Percentiles rank a stretch among this genome's conserved stretches.
Evolutionary conservation across 345 rosid species (phyloP).

Genomic region (Leavenworthia alabamica): DNA sequence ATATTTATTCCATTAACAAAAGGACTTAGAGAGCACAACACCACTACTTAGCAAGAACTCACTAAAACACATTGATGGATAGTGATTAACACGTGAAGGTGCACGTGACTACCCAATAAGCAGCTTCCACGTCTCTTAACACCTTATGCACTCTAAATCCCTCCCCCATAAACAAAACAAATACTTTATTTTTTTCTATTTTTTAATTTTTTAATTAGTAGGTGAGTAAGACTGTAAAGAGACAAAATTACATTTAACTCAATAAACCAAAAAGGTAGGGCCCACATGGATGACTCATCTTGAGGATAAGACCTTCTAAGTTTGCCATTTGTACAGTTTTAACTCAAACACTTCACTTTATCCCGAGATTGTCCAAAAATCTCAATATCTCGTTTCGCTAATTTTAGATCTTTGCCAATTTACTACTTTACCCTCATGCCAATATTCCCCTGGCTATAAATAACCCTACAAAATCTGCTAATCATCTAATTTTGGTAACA

Average conservation of each 20-base stretch:
- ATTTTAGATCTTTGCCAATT: not conserved
- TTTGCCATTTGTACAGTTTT: conserved; percentile 8
- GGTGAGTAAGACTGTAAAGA: too few relatives aligned
- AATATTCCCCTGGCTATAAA: conserved; percentile 13
- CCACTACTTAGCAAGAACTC: too few relatives aligned
- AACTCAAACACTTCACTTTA: not conserved
- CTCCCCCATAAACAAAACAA: too few relatives aligned
- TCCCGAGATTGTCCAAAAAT: not conserved
- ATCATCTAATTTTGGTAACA: not conserved
- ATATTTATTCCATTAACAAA: too few relatives aligned
- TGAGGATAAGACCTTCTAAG: conserved; percentile 16
- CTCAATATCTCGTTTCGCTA: not conserved
- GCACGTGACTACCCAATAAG: too few relatives aligned
- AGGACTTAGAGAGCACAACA: too few relatives aligned
- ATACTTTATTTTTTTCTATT: too few relatives aligned
- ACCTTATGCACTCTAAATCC: too few relatives aligned
- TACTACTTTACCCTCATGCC: not conserved
- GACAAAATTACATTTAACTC: not conserved
- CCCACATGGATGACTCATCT: conserved; percentile 18
- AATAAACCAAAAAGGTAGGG: not conserved
- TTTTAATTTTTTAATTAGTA: too few relatives aligned
- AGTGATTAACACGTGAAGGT: conserved; percentile 17
- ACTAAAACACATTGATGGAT: too few relatives aligned
- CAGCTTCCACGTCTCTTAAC: too few relatives aligned
- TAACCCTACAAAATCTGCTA: conserved; percentile 6